Evolutionary conservation across 2,329 filamentous ascomycete species (phyloP).

Genomic region (Tolypocladium nubicola): DNA sequence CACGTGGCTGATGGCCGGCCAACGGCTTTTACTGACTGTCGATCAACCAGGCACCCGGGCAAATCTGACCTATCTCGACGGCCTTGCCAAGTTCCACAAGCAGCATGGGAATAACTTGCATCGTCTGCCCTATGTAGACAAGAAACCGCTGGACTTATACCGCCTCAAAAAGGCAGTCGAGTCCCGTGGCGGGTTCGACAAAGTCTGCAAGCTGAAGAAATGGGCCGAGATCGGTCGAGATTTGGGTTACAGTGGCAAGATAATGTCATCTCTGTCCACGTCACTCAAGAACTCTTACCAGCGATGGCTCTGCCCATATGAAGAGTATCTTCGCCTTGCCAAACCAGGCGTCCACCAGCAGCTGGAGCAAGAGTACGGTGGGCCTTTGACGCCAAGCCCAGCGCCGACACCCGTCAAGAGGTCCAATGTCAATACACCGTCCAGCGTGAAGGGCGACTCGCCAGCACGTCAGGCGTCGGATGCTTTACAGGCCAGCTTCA

Average conservation of each 20-base stretch:
- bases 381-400: constrained; percentile 71
- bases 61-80: constrained; percentile 92
- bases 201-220: constrained; percentile 95
- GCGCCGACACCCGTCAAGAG: constrained; percentile 61
- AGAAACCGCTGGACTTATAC: constrained; percentile 90
- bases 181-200: constrained; percentile 85
- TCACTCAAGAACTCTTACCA: constrained; percentile 98
- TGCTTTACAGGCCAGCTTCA: constrained; percentile 37
- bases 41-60: constrained; percentile 65
- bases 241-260: constrained; percentile 95
- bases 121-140: constrained; percentile 91
- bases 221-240: constrained; percentile 98
- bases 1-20: not conserved
- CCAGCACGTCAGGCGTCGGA: constrained; percentile 51
- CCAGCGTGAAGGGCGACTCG: constrained; percentile 51
- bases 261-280: constrained; percentile 97
- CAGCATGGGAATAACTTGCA: constrained; percentile 92
- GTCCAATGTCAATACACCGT: constrained; percentile 48
- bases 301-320: constrained; percentile 92
- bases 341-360: constrained; percentile 97
- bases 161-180: constrained; percentile 96
- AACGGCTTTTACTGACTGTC: not conserved
- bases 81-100: constrained; percentile 91
- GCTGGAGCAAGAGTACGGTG: constrained; percentile 84
- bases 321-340: constrained; percentile 81